These are phyloP conservation scores for Scheffersomyces titani DNA, from an alignment of 1,139 yeast genomes.

Conservation along the genomic window DNA sequence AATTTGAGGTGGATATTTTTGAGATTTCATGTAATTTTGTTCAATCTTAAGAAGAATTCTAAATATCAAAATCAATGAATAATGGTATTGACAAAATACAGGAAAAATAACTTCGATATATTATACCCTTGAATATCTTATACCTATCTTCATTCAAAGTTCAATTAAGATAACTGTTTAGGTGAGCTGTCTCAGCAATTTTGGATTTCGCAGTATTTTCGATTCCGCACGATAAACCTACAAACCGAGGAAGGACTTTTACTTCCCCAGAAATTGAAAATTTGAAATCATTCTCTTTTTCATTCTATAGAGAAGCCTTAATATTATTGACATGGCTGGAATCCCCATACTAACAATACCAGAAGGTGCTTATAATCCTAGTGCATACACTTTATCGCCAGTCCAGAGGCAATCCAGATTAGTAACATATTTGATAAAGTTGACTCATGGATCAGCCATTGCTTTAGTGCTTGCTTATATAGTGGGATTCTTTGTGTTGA, in stretches of 20 bases:
- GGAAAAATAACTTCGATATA: too few relatives aligned
- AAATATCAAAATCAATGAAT: neutral
- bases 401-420: conserved; percentile 26
- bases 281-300: neutral
- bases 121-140: neutral
- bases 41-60: neutral
- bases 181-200: too few relatives aligned
- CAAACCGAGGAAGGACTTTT: neutral
- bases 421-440: conserved; percentile 28
- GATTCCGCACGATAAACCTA: neutral
- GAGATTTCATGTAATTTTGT: too few relatives aligned
- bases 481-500: conserved; percentile 33
- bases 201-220: too few relatives aligned
- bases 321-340: neutral
- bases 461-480: conserved; percentile 31
- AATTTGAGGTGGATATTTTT: too few relatives aligned
- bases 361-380: conserved; percentile 42
- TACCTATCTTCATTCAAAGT: neutral
- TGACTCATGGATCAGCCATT: conserved; percentile 40
- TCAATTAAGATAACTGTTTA: too few relatives aligned
- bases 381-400: conserved; percentile 19
- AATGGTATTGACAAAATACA: too few relatives aligned
- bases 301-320: neutral
- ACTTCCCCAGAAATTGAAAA: neutral
- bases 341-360: conserved; percentile 46